phyloP scores from a whole-genome alignment of 2,329 filamentous ascomycete genomes.

The Elsinoe perseae region DNA sequence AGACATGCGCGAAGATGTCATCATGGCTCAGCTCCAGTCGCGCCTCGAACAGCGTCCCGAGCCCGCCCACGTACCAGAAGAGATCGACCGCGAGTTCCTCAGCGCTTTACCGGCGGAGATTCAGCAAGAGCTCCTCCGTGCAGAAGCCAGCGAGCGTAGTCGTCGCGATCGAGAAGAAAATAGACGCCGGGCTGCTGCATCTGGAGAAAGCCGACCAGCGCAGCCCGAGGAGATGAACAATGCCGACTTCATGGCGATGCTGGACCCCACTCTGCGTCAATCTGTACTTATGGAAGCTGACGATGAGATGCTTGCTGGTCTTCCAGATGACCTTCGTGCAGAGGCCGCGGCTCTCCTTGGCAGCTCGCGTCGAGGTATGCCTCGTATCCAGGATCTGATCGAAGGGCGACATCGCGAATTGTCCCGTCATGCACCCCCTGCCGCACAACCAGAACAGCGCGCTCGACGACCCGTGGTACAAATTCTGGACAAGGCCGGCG shows the following conservation, averaged over 20 bases:
- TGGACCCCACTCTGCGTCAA: conserved; percentile 75
- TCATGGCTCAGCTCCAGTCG: conserved; percentile 75
- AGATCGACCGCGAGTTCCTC: conserved; percentile 88
- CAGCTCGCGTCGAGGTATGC: conserved; percentile 32
- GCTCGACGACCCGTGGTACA: conserved; percentile 69
- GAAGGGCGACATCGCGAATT: conserved; percentile 9
- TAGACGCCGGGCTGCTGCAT: conserved; percentile 56
- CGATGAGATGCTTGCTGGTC: conserved; percentile 71
- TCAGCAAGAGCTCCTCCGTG: conserved; percentile 79
- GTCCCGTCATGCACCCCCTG: conserved; percentile 17
- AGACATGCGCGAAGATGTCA: conserved; percentile 90
- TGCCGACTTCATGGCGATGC: conserved; percentile 82
- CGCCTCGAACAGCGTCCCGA: conserved; percentile 33
- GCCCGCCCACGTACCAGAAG: conserved; percentile 56
- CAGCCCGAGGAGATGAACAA: conserved; percentile 76
- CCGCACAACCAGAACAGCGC: conserved; percentile 14
- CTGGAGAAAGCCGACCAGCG: conserved; percentile 40
- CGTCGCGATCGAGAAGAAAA: conserved; percentile 77
- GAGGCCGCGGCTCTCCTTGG: conserved; percentile 70
- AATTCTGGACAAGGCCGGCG: conserved; percentile 92
- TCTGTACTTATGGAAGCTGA: conserved; percentile 88
- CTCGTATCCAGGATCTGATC: conserved; percentile 9
- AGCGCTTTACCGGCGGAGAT: conserved; percentile 87
- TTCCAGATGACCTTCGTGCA: conserved; percentile 77
- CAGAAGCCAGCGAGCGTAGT: conserved; percentile 82